phyloP scores from a whole-genome alignment of 2,329 filamentous ascomycete species.

The Juglanconis juglandina region DNA sequence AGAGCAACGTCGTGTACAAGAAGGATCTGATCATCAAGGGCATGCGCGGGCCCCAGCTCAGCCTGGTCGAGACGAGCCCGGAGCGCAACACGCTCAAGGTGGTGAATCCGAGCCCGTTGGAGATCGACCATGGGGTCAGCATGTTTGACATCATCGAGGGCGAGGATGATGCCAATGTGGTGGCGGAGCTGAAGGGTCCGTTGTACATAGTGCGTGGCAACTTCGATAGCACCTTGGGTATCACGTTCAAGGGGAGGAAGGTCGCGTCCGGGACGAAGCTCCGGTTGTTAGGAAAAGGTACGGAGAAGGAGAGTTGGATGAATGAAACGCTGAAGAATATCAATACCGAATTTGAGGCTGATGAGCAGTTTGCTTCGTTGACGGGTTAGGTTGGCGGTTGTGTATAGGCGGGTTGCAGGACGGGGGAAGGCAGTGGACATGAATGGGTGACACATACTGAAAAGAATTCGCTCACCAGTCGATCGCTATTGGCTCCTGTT shows the following conservation, averaged over 20 bases:
- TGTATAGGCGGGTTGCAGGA: too few relatives aligned
- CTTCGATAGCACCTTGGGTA: conserved; percentile 26
- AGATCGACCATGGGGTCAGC: conserved; percentile 29
- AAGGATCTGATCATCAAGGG: conserved; percentile 28
- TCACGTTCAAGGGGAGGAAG: conserved; percentile 15
- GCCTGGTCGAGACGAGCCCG: conserved; percentile 21
- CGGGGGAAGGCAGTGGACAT: too few relatives aligned
- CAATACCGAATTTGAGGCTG: conserved; percentile 7
- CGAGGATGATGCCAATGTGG: conserved; percentile 17
- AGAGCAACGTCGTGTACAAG: conserved; percentile 23
- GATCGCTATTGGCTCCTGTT: too few relatives aligned
- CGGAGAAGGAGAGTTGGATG: conserved; percentile 20
- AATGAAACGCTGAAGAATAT: conserved; percentile 21
- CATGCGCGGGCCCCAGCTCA: conserved; percentile 25
- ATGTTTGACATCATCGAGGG: conserved; percentile 30
- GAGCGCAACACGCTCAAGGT: conserved; percentile 24
- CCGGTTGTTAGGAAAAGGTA: conserved; percentile 16
- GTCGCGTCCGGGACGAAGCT: conserved; percentile 3
- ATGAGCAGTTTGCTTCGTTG: conserved; percentile 4
- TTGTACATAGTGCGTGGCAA: conserved; percentile 27
- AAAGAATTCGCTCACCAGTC: too few relatives aligned
- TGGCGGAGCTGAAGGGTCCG: conserved; percentile 27
- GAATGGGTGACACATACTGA: too few relatives aligned
- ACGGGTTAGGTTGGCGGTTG: not conserved
- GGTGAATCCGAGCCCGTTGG: conserved; percentile 29